phyloP scores from a whole-genome alignment of 148 eudicot species.

The Rhododendron kiyosumense region DNA sequence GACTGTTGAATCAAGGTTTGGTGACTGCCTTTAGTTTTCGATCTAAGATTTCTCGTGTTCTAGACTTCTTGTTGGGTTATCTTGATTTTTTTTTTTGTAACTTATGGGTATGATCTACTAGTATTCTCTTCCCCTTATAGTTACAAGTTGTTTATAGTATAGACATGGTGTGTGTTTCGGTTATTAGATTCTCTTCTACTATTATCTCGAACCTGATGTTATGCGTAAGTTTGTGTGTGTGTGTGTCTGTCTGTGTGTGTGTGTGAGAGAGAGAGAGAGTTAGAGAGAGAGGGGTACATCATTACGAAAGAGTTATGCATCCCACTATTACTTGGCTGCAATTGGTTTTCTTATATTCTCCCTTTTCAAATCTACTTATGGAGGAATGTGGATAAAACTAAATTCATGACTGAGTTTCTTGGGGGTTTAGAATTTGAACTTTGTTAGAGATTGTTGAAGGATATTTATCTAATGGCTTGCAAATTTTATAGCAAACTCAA shows the following conservation, averaged over 20 bases:
- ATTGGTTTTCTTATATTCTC: not conserved
- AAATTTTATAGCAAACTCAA: not conserved
- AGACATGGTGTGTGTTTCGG: not conserved
- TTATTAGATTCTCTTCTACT: not conserved
- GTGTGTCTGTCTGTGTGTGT: not conserved
- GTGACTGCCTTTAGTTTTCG: conserved; percentile 9
- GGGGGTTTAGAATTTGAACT: not conserved
- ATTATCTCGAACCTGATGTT: not conserved
- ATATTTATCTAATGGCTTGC: not conserved
- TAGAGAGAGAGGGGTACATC: not conserved
- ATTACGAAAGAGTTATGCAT: not conserved
- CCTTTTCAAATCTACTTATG: not conserved
- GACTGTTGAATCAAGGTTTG: conserved; percentile 45
- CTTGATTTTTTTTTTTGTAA: not conserved
- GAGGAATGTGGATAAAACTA: not conserved
- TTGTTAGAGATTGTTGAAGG: not conserved
- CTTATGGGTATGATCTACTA: not conserved
- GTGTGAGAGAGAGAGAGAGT: not conserved
- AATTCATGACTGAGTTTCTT: not conserved
- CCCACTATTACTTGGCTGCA: not conserved
- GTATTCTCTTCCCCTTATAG: not conserved
- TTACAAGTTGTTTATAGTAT: not conserved
- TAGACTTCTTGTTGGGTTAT: not conserved
- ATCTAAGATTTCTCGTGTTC: conserved; percentile 15
- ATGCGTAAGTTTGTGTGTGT: not conserved